A percentile compares a stretch with the other conserved stretches of the same genome.
These are phyloP conservation scores for Vickermania ingenoplastis DNA, from an alignment of 208 protist genomes.

Conservation along the genomic window DNA sequence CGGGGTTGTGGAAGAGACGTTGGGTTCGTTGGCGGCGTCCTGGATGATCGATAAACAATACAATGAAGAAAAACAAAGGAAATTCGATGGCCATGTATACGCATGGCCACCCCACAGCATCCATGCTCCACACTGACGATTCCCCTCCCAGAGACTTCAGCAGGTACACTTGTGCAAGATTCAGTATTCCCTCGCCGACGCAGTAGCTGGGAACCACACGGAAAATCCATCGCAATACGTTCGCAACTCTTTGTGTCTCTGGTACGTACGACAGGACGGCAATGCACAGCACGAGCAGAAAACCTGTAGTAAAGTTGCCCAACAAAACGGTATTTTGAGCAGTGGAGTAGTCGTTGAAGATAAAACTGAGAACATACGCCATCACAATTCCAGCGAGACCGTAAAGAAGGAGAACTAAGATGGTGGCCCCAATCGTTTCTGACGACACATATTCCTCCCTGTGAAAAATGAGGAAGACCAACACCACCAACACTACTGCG, in stretches of 20 bases:
- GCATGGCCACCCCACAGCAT: conserved; percentile 20
- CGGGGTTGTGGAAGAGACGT: conserved; percentile 19
- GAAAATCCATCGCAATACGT: conserved; percentile 32
- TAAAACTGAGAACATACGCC: conserved; percentile 36
- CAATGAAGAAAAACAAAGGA: conserved; percentile 32
- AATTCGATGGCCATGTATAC: conserved; percentile 45
- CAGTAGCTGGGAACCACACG: conserved; percentile 50
- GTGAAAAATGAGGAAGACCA: conserved; percentile 33
- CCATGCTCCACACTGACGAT: conserved; percentile 18
- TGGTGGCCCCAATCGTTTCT: conserved; percentile 21
- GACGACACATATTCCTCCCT: conserved; percentile 30
- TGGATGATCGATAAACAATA: conserved; percentile 51
- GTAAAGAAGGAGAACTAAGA: conserved; percentile 42
- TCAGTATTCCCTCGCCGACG: conserved; percentile 54
- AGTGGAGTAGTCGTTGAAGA: conserved; percentile 42
- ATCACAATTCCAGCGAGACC: conserved; percentile 32
- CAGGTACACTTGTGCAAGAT: conserved; percentile 16
- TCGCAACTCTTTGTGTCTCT: conserved; percentile 19
- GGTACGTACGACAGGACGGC: conserved; percentile 16
- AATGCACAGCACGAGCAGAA: conserved; percentile 36
- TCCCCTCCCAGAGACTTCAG: conserved; percentile 10
- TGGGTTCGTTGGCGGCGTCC: conserved; percentile 22
- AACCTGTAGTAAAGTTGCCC: conserved; percentile 51
- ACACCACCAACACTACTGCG: conserved; percentile 32
- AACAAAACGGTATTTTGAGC: conserved; percentile 54